phyloP scores from a whole-genome alignment of 2,329 filamentous ascomycete species.

The Nemania serpens region DNA sequence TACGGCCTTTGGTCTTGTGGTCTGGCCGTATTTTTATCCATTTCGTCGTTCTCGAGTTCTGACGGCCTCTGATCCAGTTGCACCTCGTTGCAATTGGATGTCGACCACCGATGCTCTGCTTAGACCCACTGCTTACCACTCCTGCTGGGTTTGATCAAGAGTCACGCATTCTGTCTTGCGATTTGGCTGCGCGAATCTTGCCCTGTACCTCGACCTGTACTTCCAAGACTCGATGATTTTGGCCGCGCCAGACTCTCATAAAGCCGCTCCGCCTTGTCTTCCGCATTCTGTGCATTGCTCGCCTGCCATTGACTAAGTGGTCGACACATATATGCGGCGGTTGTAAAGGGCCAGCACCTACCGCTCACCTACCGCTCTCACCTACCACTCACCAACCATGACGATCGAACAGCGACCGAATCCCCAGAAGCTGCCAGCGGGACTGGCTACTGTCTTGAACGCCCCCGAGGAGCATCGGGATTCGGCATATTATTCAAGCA shows the following conservation, averaged over 20 bases:
- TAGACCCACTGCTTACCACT: constrained; percentile 28
- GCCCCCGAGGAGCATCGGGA: constrained; percentile 56
- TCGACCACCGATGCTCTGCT: constrained; percentile 33
- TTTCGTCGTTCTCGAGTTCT: constrained; percentile 9
- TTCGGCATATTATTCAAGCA: constrained; percentile 57
- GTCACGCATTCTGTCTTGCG: not conserved
- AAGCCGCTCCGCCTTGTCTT: not conserved
- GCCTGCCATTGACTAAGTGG: constrained; percentile 4
- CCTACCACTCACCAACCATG: constrained; percentile 39
- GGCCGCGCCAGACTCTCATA: not conserved
- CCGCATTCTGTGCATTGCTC: not conserved
- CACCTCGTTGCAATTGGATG: constrained; percentile 38
- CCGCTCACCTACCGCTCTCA: constrained; percentile 7
- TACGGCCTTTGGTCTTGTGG: not conserved
- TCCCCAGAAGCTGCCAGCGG: constrained; percentile 53
- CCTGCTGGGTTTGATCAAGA: constrained; percentile 4
- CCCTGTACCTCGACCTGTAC: constrained; percentile 1
- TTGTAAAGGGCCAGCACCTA: not conserved
- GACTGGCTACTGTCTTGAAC: constrained; percentile 57
- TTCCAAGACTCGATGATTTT: constrained; percentile 9
- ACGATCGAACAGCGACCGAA: constrained; percentile 44
- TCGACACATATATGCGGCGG: not conserved
- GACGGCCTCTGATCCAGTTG: constrained; percentile 32
- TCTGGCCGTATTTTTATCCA: constrained; percentile 5
- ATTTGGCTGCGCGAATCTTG: constrained; percentile 9